phyloP scores from a whole-genome alignment of 208 protist species.

The Crithidia mellificae region DNA sequence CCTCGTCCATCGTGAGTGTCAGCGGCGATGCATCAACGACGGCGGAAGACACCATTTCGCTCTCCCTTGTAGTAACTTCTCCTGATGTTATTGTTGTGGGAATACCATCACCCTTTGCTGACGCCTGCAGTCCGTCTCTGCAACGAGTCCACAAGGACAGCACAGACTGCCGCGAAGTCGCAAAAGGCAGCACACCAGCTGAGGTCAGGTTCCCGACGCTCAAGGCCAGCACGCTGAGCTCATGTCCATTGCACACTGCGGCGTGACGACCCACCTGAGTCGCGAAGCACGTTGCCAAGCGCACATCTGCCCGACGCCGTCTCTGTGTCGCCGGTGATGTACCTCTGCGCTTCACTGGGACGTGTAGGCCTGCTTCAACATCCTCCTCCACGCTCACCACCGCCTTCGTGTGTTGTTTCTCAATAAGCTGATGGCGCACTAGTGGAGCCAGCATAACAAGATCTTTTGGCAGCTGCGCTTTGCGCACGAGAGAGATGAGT shows the following conservation, averaged over 20 bases:
- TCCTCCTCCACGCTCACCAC: background rate
- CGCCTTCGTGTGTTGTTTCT: background rate
- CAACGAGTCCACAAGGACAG: constrained; percentile 19
- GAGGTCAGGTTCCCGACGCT: constrained; percentile 19
- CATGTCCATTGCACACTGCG: constrained; percentile 24
- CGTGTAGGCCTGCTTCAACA: background rate
- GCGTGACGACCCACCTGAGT: constrained; percentile 8
- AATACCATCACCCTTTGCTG: too few species aligned
- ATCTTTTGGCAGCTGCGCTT: constrained; percentile 13
- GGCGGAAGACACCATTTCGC: too few species aligned
- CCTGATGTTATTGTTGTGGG: too few species aligned
- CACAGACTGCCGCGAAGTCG: constrained; percentile 5
- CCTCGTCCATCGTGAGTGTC: constrained; percentile 20
- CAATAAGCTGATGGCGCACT: constrained; percentile 19
- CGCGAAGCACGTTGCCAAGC: constrained; percentile 25
- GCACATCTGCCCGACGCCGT: constrained; percentile 19
- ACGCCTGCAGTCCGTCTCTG: constrained; percentile 6
- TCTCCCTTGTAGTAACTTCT: too few species aligned
- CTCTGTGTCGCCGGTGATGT: background rate
- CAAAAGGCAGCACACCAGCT: constrained; percentile 3
- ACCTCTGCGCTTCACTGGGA: background rate
- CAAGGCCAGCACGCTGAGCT: constrained; percentile 40
- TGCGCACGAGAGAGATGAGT: constrained; percentile 2
- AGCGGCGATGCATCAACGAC: background rate
- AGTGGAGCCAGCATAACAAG: constrained; percentile 22